A percentile compares a stretch with the other conserved stretches of the same genome.
phyloP scores from a whole-genome alignment of 139 green algal species.

The Micractinium sp. region DNA sequence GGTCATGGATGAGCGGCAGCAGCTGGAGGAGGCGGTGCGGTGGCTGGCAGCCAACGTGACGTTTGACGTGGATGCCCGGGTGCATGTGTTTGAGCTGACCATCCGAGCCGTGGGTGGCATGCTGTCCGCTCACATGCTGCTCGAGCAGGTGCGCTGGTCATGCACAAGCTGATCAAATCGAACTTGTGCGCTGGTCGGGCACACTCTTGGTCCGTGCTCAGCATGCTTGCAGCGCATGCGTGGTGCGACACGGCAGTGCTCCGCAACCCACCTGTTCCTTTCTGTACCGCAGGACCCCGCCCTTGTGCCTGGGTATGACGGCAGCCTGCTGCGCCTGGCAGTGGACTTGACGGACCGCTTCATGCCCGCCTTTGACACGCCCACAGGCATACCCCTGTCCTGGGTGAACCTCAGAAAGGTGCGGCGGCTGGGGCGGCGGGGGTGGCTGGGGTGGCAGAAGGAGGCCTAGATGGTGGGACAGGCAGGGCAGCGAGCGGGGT shows the following conservation, averaged over 20 bases:
- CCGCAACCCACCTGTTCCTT: not conserved
- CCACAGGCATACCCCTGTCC: constrained; percentile 73
- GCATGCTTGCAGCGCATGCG: too few relatives aligned
- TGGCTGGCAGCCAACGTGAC: constrained; percentile 52
- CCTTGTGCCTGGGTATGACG: constrained; percentile 56
- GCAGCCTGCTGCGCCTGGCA: constrained; percentile 64
- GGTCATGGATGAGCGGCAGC: constrained; percentile 55
- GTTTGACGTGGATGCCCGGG: constrained; percentile 65
- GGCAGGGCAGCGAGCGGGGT: not conserved
- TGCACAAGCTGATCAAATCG: not conserved
- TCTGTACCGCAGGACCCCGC: not conserved
- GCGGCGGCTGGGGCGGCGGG: not conserved
- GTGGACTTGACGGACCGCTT: constrained; percentile 76
- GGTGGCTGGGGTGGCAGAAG: not conserved
- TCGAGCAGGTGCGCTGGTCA: constrained; percentile 25
- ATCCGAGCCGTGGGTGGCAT: constrained; percentile 71
- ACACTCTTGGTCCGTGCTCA: too few relatives aligned
- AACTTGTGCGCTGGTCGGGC: not conserved
- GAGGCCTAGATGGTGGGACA: not conserved
- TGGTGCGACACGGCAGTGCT: too few relatives aligned
- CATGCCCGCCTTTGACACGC: constrained; percentile 86
- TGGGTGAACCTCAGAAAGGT: constrained; percentile 79
- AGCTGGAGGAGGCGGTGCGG: constrained; percentile 57
- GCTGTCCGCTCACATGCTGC: constrained; percentile 58
- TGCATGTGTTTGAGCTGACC: constrained; percentile 77